A percentile compares a stretch with the other conserved stretches of the same genome.
Evolutionary conservation across 768 basidiomycete species (phyloP).

Genomic region (Cytidiella melzeri): DNA sequence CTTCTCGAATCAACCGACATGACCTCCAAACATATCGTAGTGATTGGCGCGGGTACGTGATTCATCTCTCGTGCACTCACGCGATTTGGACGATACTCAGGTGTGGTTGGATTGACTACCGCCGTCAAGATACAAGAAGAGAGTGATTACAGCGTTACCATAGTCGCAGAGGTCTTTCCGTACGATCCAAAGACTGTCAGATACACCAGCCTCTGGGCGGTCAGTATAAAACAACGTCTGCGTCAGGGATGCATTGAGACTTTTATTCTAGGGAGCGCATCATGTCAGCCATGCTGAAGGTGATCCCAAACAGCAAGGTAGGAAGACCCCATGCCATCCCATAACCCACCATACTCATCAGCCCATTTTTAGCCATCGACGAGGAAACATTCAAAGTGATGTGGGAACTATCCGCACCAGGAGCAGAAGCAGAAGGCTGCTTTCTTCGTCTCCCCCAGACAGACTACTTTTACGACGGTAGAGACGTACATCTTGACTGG

Average conservation of each 20-base stretch:
- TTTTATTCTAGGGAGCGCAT: constrained; percentile 61
- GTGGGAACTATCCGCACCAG: constrained; percentile 66
- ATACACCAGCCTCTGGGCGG: constrained; percentile 83
- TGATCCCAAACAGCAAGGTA: constrained; percentile 52
- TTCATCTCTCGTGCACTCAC: not conserved
- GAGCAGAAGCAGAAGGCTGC: constrained; percentile 46
- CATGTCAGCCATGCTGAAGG: constrained; percentile 57
- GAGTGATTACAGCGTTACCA: constrained; percentile 54
- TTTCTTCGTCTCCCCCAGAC: constrained; percentile 62
- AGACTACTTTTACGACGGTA: constrained; percentile 44
- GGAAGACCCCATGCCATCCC: constrained; percentile 9
- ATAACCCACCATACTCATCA: not conserved
- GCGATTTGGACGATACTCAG: constrained; percentile 29
- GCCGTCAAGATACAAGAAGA: constrained; percentile 64
- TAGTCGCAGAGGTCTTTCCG: constrained; percentile 68
- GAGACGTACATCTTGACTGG: constrained; percentile 28
- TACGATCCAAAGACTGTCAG: constrained; percentile 66
- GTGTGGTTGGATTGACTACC: constrained; percentile 74
- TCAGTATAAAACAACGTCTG: constrained; percentile 28
- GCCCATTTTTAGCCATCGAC: constrained; percentile 46
- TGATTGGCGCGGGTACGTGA: constrained; percentile 14
- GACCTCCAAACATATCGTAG: constrained; percentile 9
- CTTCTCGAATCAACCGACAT: not conserved
- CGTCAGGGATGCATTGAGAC: not conserved
- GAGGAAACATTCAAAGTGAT: constrained; percentile 67